A percentile compares a stretch with the other conserved stretches of the same genome.
Evolutionary conservation across 2,329 filamentous ascomycete species (phyloP).

Genomic region (Diplodia mutila): DNA sequence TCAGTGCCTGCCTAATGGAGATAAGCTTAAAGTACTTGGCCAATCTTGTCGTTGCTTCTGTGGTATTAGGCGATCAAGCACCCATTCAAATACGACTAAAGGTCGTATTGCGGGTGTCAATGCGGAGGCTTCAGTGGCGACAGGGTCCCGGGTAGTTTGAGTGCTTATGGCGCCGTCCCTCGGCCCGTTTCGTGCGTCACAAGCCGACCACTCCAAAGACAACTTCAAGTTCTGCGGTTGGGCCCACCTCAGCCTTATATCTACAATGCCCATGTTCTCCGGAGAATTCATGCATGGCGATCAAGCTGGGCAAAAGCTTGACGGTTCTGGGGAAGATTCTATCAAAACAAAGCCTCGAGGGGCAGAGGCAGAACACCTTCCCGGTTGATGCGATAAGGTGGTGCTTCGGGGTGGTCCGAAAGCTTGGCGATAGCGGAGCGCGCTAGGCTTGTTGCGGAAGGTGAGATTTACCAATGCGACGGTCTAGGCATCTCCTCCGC

Average conservation of each 20-base stretch:
- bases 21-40: slow-evolving; percentile 8
- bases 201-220: background rate
- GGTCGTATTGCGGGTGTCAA: background rate
- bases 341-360: background rate
- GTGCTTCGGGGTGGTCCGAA: background rate
- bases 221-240: background rate
- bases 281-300: background rate
- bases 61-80: background rate
- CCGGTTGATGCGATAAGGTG: background rate
- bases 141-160: background rate
- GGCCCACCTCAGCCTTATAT: background rate
- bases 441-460: background rate
- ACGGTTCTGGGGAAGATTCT: background rate
- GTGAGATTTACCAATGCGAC: background rate
- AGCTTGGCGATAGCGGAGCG: background rate
- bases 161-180: background rate
- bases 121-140: background rate
- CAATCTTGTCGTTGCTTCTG: background rate
- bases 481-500: background rate
- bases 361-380: background rate
- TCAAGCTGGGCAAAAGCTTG: background rate
- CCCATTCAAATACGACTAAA: background rate
- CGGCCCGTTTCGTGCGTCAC: background rate
- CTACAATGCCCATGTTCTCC: background rate
- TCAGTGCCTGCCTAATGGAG: slow-evolving; percentile 7